These are phyloP conservation scores for Boletus semigastroideus DNA, from an alignment of 1,284 basidiomycete species.

Conservation along the genomic window DNA sequence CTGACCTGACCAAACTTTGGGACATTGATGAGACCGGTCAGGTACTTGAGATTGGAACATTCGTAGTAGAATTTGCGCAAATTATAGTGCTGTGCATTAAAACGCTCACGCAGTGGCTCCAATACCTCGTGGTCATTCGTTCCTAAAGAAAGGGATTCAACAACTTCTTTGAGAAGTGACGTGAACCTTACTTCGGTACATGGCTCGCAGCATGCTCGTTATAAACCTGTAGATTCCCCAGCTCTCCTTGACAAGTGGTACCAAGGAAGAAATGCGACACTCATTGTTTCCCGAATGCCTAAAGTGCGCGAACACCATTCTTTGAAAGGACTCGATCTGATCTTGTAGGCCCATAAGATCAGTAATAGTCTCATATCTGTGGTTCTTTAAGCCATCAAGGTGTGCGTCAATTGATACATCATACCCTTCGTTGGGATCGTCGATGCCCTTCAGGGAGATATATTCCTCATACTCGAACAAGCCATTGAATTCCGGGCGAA, in stretches of 20 bases:
- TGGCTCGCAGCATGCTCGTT: slow-evolving; percentile 94
- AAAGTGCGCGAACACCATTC: slow-evolving; percentile 93
- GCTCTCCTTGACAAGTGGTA: slow-evolving; percentile 94
- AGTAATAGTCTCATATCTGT: slow-evolving; percentile 91
- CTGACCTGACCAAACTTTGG: slow-evolving; percentile 89
- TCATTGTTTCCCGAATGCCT: slow-evolving; percentile 89
- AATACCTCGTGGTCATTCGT: slow-evolving; percentile 86
- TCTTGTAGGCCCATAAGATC: slow-evolving; percentile 96
- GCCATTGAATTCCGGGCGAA: slow-evolving; percentile 94
- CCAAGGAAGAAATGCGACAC: slow-evolving; percentile 90
- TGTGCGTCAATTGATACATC: slow-evolving; percentile 24
- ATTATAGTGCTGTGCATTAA: slow-evolving; percentile 85
- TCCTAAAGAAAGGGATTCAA: slow-evolving; percentile 46
- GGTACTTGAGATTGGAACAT: slow-evolving; percentile 94
- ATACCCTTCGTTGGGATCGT: slow-evolving; percentile 97
- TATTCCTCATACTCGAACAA: slow-evolving; percentile 98
- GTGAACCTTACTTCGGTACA: slow-evolving; percentile 77
- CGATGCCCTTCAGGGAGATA: slow-evolving; percentile 91
- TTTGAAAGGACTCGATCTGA: slow-evolving; percentile 96
- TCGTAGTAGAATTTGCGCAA: slow-evolving; percentile 97
- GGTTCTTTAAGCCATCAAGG: slow-evolving; percentile 16
- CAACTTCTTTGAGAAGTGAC: not conserved
- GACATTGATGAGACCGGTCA: slow-evolving; percentile 94
- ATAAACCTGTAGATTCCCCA: slow-evolving; percentile 98
- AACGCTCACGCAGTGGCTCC: slow-evolving; percentile 83